A percentile compares a stretch with the other conserved stretches of the same genome.
phyloP scores from a whole-genome alignment of 176 grass and related monocot genomes.

The Aegilops tauschii region DNA sequence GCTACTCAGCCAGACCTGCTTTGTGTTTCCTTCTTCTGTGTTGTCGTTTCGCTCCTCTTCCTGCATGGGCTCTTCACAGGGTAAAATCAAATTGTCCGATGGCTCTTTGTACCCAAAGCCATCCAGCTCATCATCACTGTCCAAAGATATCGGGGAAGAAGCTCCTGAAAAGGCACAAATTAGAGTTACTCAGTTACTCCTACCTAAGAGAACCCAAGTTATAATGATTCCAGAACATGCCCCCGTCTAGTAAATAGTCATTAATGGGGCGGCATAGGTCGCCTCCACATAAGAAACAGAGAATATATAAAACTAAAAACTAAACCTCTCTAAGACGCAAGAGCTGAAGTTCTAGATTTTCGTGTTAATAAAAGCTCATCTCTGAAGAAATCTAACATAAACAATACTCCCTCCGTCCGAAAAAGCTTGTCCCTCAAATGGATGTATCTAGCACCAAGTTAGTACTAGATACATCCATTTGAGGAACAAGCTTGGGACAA shows the following conservation, averaged over 20 bases:
- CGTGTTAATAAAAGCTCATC: neutral
- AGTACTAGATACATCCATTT: too few species aligned
- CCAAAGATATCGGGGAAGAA: slow-evolving; percentile 47
- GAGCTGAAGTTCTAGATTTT: neutral
- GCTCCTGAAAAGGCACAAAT: slow-evolving; percentile 30
- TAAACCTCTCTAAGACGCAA: neutral
- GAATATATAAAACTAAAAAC: neutral
- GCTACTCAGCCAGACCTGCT: slow-evolving; percentile 33
- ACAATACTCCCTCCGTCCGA: neutral
- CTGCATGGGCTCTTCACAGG: neutral
- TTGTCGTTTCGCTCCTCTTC: slow-evolving; percentile 33
- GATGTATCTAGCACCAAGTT: too few species aligned
- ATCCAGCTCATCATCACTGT: slow-evolving; percentile 53
- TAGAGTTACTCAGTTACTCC: neutral
- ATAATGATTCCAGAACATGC: neutral
- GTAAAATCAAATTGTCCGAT: neutral
- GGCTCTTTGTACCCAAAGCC: neutral
- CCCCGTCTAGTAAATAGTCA: neutral
- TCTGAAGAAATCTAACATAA: neutral
- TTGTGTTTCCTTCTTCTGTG: slow-evolving; percentile 48
- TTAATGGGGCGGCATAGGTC: neutral
- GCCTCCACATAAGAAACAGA: neutral
- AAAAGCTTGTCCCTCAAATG: too few species aligned
- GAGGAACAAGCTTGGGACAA: too few species aligned
- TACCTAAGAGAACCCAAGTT: neutral